Evolutionary conservation across 305 asterid species (phyloP).

Genomic region (Solanum hybrid): DNA sequence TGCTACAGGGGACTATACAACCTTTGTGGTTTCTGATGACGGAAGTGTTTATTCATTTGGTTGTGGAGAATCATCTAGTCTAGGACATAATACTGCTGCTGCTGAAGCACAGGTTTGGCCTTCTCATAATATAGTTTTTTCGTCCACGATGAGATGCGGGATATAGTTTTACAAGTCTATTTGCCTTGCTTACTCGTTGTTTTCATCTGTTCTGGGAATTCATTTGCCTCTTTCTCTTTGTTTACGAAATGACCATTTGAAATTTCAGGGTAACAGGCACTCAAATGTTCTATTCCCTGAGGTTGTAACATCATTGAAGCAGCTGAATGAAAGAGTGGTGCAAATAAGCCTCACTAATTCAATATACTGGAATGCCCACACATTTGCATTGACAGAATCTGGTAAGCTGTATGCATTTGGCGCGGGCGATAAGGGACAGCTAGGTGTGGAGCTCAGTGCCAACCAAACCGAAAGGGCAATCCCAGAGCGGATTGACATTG

Average conservation of each 20-base stretch:
- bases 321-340: conserved; percentile 64
- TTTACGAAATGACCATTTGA: not conserved
- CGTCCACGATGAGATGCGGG: not conserved
- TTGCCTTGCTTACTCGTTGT: not conserved
- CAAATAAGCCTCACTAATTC: conserved; percentile 85
- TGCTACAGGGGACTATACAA: conserved; percentile 74
- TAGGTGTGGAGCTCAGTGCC: conserved; percentile 57
- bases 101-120: conserved; percentile 50
- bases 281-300: conserved; percentile 59
- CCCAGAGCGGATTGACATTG: conserved; percentile 63
- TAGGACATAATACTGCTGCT: conserved; percentile 50
- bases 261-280: conserved; percentile 50
- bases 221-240: not conserved
- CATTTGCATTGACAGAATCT: conserved; percentile 77
- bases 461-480: conserved; percentile 63
- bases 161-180: not conserved
- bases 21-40: conserved; percentile 69
- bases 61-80: conserved; percentile 67
- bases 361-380: conserved; percentile 81
- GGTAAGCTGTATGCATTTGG: conserved; percentile 88
- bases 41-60: conserved; percentile 87
- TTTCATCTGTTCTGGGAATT: not conserved
- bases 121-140: not conserved
- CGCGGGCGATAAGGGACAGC: conserved; percentile 83
- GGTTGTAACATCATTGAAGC: conserved; percentile 63